A percentile compares a stretch with the other conserved stretches of the same genome.
Conservation (phyloP, 805 yeast species). For the Grigorovia yakushimaensis region DNA sequence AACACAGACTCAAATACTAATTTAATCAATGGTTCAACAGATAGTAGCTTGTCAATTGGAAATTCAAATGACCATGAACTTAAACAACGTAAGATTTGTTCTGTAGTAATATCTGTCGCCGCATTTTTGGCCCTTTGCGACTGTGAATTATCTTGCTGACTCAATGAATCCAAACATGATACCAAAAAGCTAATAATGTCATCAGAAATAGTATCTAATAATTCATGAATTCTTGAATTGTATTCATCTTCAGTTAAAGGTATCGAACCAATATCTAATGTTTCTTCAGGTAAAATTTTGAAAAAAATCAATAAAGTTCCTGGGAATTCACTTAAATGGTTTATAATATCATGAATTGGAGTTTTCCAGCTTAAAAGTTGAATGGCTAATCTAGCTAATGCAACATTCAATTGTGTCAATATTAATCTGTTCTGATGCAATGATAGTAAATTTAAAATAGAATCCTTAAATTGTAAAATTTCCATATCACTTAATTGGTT, state of each 20-base stretch:
- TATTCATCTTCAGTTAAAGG: conserved; percentile 79
- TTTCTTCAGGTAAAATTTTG: conserved; percentile 85
- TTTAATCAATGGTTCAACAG: conserved; percentile 52
- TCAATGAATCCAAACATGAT: conserved; percentile 28
- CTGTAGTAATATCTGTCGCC: conserved; percentile 14
- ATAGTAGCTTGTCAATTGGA: conserved; percentile 59
- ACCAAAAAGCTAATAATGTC: conserved; percentile 57
- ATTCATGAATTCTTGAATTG: conserved; percentile 46
- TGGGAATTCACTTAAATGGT: conserved; percentile 32
- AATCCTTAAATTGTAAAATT: conserved; percentile 54
- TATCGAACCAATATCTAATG: conserved; percentile 64
- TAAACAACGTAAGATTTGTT: conserved; percentile 57
- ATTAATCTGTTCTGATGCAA: conserved; percentile 48
- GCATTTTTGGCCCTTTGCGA: conserved; percentile 28
- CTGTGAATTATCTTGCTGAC: background rate
- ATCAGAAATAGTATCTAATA: conserved; percentile 59
- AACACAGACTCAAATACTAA: conserved; percentile 56
- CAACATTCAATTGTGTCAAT: conserved; percentile 73
- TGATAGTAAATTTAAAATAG: conserved; percentile 44
- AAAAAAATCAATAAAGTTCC: conserved; percentile 62
- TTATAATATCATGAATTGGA: conserved; percentile 60
- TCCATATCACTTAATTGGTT: conserved; percentile 55
- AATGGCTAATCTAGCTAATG: conserved; percentile 72
- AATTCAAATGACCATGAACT: conserved; percentile 88
- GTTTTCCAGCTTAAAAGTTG: conserved; percentile 67